These are phyloP conservation scores for Scheffersomyces illinoinensis DNA, from an alignment of 1,139 yeast genomes.

Conservation along the genomic window DNA sequence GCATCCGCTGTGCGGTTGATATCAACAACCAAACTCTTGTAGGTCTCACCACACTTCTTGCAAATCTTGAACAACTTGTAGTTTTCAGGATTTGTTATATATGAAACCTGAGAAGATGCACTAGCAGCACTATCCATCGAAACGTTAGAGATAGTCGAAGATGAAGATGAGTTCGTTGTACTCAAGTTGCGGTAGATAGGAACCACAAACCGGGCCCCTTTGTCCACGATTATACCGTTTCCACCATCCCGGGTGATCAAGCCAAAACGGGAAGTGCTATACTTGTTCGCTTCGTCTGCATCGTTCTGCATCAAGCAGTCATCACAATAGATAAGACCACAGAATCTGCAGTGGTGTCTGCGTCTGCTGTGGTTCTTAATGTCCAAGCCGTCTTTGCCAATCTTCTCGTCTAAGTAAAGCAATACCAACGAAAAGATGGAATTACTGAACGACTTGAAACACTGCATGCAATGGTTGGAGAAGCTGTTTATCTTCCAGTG, in stretches of 20 bases:
- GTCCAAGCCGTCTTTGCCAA: constrained; percentile 2
- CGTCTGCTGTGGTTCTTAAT: constrained; percentile 17
- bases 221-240: constrained; percentile 32
- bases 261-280: constrained; percentile 11
- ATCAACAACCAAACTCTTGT: constrained; percentile 28
- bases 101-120: constrained; percentile 5
- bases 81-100: constrained; percentile 9
- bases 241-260: constrained; percentile 9
- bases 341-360: constrained; percentile 48
- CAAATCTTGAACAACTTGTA: constrained; percentile 37
- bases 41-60: constrained; percentile 37
- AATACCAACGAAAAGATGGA: constrained; percentile 17
- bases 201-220: constrained; percentile 37
- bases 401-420: constrained; percentile 11
- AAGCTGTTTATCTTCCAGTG: constrained; percentile 46
- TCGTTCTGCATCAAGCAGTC: constrained; percentile 29
- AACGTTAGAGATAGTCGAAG: not conserved
- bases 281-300: constrained; percentile 9
- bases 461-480: constrained; percentile 43
- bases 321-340: constrained; percentile 41
- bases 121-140: not conserved
- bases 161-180: constrained; percentile 1
- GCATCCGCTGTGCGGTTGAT: constrained; percentile 21
- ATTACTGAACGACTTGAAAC: constrained; percentile 38
- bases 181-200: constrained; percentile 32